Evolutionary conservation across 768 basidiomycete genomes (phyloP).

Genomic region (Auricularia sp.): DNA sequence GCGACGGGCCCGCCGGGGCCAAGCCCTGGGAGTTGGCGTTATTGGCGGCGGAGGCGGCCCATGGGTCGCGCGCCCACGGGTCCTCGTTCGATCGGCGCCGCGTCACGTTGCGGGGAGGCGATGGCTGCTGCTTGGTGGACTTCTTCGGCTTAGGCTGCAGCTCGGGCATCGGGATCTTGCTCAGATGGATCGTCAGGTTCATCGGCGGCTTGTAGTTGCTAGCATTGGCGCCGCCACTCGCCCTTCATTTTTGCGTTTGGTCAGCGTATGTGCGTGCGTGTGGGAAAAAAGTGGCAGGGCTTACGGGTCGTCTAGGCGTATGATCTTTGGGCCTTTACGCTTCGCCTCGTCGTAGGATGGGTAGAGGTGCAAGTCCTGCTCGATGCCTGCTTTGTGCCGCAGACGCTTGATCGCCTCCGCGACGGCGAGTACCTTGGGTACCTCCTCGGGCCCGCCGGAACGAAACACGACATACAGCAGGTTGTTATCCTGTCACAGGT

Average conservation of each 20-base stretch:
- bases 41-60: neutral
- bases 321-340: slow-evolving; percentile 51
- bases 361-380: slow-evolving; percentile 63
- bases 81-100: neutral
- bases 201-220: slow-evolving; percentile 51
- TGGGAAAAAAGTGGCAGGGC: neutral
- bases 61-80: neutral
- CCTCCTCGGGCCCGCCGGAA: slow-evolving; percentile 50
- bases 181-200: slow-evolving; percentile 62
- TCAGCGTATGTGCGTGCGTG: slow-evolving; percentile 4
- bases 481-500: slow-evolving; percentile 50
- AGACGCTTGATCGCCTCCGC: slow-evolving; percentile 75
- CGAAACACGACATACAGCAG: slow-evolving; percentile 72
- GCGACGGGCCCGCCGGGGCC: neutral
- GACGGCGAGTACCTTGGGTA: slow-evolving; percentile 70
- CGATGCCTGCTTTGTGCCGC: slow-evolving; percentile 63
- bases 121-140: neutral
- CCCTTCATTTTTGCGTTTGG: slow-evolving; percentile 4
- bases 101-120: neutral
- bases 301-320: slow-evolving; percentile 46
- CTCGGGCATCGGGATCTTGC: slow-evolving; percentile 84
- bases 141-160: slow-evolving; percentile 38
- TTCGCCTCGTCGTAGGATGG: slow-evolving; percentile 54
- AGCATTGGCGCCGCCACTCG: neutral
- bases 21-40: too few species aligned